Evolutionary conservation across 495 filamentous ascomycete genomes (phyloP), one percentile per base, ranked within the genome.

Genomic region (Daldinia vernicosa): DNA sequence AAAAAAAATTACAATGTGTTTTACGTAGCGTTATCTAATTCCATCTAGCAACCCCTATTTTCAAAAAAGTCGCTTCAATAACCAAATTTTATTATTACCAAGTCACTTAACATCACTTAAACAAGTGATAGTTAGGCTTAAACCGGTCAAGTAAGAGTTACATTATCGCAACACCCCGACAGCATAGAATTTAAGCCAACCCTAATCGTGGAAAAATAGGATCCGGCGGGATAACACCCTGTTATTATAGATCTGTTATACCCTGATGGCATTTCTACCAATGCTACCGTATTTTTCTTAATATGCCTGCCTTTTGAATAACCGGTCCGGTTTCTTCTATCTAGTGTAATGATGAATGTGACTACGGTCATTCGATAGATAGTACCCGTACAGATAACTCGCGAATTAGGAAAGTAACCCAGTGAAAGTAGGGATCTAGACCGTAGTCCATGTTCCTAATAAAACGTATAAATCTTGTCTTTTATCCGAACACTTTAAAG

Each of bases 201-300:
- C 53, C 26, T 37, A 70, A 50, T 70, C 68, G 68, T 70, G 68
- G 68, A 62, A 70, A 70, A 70, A 61, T 62, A 56, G 3, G 6
- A 61, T 11, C 67, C 68, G 68, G 50, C 66, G 68, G 56, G 51
- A 70, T 66, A 51, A 22, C n/a, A 60, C 45, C 17, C 43, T 57
- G 35, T 4, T n/a, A 32, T 4, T n/a, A 32, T 22, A 35, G 4
- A 22, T 64, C 8, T 47, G 39, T 35, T 40, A 47, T 60, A 27
- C 26, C 43, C 47, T 45, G 56, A 57, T 15, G 26, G 22, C 8
- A 26, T 43, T 19, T 47, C 17, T 62, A 54, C 14, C 11, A 37
- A 47, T 47, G 22, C 43, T 47, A 51, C 50, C 19, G 51, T 19
- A 39, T 37, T 33, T 30, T 52, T 28, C 30, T 45, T 37, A 26